Base-by-base conservation (phyloP, 768 basidiomycete species). In the Mycena galopus region DNA sequence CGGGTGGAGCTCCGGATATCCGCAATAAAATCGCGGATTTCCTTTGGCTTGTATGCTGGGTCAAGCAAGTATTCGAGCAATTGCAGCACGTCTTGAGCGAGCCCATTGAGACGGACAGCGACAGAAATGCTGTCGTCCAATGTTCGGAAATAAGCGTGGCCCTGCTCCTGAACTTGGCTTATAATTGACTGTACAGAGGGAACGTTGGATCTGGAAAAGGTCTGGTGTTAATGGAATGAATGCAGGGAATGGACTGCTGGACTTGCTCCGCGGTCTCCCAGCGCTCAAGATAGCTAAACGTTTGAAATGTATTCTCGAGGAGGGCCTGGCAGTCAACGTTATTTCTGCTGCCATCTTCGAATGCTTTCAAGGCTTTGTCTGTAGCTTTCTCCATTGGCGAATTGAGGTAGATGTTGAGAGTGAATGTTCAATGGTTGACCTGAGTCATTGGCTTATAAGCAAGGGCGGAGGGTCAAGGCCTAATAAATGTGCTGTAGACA, bases 141-240 rank as follows among this genome's bases (percentile, higher is more conserved):
- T 4, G 75, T 74, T 16, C 65, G 59, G 50, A 69, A 73, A 35
- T 73, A 78, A n/a, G n/a, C 47, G 9, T 42, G 57, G 3, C 69
- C 73, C 21, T 69, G 57, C 17, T 55, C n/a, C 10, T 62, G 73
- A 4, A 78, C 73, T 39, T n/a, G 53, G 10, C n/a, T 1, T 16
- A 78, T 78, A 30, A 75, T 70, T 14, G 70, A 65, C 61, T 29
- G 63, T 25, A 78, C 75, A 21, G 60, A 53, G 57, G 53, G 25
- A 44, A 70, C 33, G 4, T 67, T 66, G 6, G 77, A 76, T 25
- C 77, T 78, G 32, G 19, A 35, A n/a, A 55, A 51, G 42, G 21
- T 19, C 12, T 47, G 12, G 21, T 2, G 19, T 65, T 7, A 50
- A 51, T 21, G 3, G n/a, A 11, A 27, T 7, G 11, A 37, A 21